Conservation (phyloP, 1,139 yeast genomes). For the Candida tetrigidarum region DNA sequence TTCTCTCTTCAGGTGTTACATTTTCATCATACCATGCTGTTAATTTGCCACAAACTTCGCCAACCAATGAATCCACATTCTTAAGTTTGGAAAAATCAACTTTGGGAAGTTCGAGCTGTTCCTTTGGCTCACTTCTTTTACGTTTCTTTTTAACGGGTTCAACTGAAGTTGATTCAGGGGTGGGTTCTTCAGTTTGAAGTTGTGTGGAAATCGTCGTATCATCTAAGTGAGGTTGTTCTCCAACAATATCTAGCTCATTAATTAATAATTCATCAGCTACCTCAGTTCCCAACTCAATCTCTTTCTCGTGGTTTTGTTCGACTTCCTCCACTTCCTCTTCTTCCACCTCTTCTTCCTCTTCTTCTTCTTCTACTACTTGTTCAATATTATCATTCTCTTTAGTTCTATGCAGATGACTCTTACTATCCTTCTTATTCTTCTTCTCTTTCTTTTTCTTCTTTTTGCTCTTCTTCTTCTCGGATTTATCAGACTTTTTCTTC, state of each 20-base stretch:
- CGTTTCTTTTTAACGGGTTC: background rate
- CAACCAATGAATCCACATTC: constrained; percentile 37
- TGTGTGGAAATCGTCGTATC: background rate
- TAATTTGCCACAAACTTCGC: constrained; percentile 40
- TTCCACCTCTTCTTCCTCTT: constrained; percentile 33
- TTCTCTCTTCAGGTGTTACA: constrained; percentile 32
- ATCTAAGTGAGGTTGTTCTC: constrained; percentile 41
- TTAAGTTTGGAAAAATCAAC: constrained; percentile 29
- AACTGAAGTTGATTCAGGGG: background rate
- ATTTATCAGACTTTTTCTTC: constrained; percentile 4
- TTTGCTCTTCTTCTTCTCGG: constrained; percentile 4
- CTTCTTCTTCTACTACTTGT: too few species aligned
- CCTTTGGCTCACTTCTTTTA: constrained; percentile 5
- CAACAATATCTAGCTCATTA: constrained; percentile 64
- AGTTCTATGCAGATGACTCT: background rate
- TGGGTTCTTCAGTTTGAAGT: background rate
- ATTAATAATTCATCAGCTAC: constrained; percentile 17
- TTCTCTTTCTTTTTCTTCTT: constrained; percentile 6
- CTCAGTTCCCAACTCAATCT: constrained; percentile 38
- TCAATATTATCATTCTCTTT: background rate
- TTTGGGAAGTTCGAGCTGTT: constrained; percentile 4
- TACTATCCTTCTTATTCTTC: background rate
- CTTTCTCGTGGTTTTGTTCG: constrained; percentile 56
- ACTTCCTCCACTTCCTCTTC: constrained; percentile 68
- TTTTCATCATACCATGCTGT: constrained; percentile 41